Conservation (phyloP, 2,329 filamentous ascomycete genomes). For the Mycosphaerelloides madeirae region DNA sequence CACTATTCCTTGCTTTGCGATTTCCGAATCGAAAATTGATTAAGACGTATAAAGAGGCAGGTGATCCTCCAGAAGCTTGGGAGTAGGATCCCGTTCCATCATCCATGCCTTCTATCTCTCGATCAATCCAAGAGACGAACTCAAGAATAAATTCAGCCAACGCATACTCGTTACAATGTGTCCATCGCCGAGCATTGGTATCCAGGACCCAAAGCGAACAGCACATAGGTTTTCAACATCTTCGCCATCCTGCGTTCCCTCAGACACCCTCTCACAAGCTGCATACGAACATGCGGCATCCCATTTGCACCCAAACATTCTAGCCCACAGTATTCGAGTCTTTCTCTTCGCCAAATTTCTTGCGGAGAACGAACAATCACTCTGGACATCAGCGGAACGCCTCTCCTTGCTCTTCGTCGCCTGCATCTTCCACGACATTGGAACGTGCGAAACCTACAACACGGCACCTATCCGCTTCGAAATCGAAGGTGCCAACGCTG, state of each 20-base stretch:
- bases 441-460: slow-evolving; percentile 24
- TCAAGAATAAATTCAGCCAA: too few species aligned
- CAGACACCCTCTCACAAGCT: slow-evolving; percentile 13
- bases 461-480: slow-evolving; percentile 41
- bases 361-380: slow-evolving; percentile 5
- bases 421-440: slow-evolving; percentile 36
- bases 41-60: too few species aligned
- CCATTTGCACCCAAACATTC: slow-evolving; percentile 17
- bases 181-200: not conserved
- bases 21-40: not conserved
- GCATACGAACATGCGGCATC: slow-evolving; percentile 12
- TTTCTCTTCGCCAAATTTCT: slow-evolving; percentile 18
- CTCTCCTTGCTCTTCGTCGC: slow-evolving; percentile 17
- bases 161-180: not conserved
- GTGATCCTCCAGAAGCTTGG: too few species aligned
- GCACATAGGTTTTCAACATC: too few species aligned
- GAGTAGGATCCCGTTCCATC: too few species aligned
- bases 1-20: not conserved
- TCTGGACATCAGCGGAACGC: not conserved
- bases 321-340: slow-evolving; percentile 22
- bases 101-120: too few species aligned
- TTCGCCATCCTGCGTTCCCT: slow-evolving; percentile 9
- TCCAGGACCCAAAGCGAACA: too few species aligned
- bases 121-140: too few species aligned
- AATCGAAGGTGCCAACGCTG: slow-evolving; percentile 43